Percentiles rank a stretch among this genome's conserved stretches.
These are phyloP conservation scores for Cercospora sp. DNA, from an alignment of 2,329 filamentous ascomycete species.

Conservation along the genomic window DNA sequence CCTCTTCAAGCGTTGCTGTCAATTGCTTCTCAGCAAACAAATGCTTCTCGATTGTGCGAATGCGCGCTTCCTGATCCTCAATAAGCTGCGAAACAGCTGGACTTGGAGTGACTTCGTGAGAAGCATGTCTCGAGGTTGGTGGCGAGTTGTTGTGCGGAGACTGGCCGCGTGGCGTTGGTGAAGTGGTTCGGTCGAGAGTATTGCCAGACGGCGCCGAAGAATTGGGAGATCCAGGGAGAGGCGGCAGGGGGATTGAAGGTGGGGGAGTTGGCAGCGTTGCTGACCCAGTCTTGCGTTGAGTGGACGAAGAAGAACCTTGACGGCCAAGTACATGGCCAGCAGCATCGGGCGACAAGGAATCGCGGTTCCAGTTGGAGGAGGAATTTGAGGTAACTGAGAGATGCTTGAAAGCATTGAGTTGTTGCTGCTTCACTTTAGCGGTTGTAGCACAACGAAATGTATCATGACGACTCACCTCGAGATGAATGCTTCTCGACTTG, in stretches of 20 bases:
- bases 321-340: slow-evolving; percentile 49
- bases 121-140: slow-evolving; percentile 68
- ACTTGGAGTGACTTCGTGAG: slow-evolving; percentile 56
- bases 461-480: slow-evolving; percentile 65
- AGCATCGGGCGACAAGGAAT: slow-evolving; percentile 49
- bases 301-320: slow-evolving; percentile 62
- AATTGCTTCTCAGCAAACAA: slow-evolving; percentile 94
- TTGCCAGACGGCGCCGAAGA: slow-evolving; percentile 44
- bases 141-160: slow-evolving; percentile 63
- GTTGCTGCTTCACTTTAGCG: slow-evolving; percentile 58
- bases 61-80: slow-evolving; percentile 92
- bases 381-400: slow-evolving; percentile 37
- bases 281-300: slow-evolving; percentile 83
- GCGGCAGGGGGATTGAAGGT: slow-evolving; percentile 92
- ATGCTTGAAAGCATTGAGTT: slow-evolving; percentile 46
- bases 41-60: slow-evolving; percentile 95
- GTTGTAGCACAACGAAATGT: background rate
- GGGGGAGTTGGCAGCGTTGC: slow-evolving; percentile 87
- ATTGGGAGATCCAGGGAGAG: slow-evolving; percentile 67
- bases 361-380: slow-evolving; percentile 43
- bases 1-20: slow-evolving; percentile 91
- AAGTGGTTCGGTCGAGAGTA: slow-evolving; percentile 47
- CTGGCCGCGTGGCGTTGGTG: slow-evolving; percentile 56
- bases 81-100: slow-evolving; percentile 74
- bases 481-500: slow-evolving; percentile 68